Base-by-base conservation (phyloP, 495 filamentous ascomycete genomes). In the Trichoderma erinaceum region DNA sequence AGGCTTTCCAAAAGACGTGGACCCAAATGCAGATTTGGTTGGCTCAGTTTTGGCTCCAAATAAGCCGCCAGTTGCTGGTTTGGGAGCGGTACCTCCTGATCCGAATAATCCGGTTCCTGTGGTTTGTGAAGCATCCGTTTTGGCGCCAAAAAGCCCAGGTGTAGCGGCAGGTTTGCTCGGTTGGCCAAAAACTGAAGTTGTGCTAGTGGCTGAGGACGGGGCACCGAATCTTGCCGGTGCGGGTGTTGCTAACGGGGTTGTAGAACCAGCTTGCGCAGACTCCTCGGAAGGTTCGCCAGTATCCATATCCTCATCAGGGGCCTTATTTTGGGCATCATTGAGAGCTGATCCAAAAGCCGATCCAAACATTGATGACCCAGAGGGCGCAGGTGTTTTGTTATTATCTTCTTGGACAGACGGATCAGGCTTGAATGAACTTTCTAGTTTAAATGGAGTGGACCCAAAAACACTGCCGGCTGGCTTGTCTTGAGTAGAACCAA, bases 361-460 rank as follows among this genome's bases (percentile, higher is more conserved):
- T 16, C 82, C 86, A 70, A 92, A 90, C 67, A 86, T 76, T 35
- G 80, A 84, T 18, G 73, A 77, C 43, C 75, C 74, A 11, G 70
- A 70, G 64, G 73, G 68, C 16, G 78, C 78, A 15, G 75, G 70
- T 23, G 83, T 76, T 46, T 85, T 84, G 12, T 86, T 81, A 23
- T 76, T 77, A 70, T 89, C 87, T 69, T 89, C 87, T 64, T 84
- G 85, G 29, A 84, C 84, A 65, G 82, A 79, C 11, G 83, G 83
- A 73, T 96, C 93, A 38, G 82, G 82, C 75, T 95, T 92, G 78
- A 97, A 97, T 16, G 87, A 89, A 56, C 89, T 90, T 3, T 85
- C 88, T 25, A 97, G 82, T 29, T 87, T 86, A 74, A 97, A 97
- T 0, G 84, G 82, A 65, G 80, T 78, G 43, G 81, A 74, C 18